These are phyloP conservation scores for Didymosphaeria variabile DNA, from an alignment of 2,329 filamentous ascomycete species.

Conservation along the genomic window DNA sequence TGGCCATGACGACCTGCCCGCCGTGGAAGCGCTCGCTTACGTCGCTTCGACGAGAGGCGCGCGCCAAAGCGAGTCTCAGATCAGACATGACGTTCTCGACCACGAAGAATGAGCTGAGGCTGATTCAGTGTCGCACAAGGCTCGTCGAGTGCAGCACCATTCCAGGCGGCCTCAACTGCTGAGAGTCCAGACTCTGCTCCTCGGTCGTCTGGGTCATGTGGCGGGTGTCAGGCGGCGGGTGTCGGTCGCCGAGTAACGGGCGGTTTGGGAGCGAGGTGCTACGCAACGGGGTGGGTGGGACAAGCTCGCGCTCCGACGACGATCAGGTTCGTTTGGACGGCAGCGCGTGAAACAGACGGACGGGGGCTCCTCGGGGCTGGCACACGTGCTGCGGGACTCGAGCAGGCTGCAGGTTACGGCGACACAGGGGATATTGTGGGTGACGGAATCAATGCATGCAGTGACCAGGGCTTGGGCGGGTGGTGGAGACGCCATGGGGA, in stretches of 20 bases:
- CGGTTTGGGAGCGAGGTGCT: too few relatives aligned
- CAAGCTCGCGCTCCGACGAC: too few relatives aligned
- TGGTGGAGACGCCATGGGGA: slow-evolving; percentile 3
- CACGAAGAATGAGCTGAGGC: neutral
- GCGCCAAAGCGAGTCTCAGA: neutral
- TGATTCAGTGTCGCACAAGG: neutral
- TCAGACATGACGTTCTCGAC: slow-evolving; percentile 3
- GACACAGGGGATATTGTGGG: slow-evolving; percentile 8
- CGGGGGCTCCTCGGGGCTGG: neutral
- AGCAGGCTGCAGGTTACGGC: slow-evolving; percentile 4
- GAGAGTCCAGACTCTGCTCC: neutral
- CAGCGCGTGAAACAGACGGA: neutral
- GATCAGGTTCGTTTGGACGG: too few relatives aligned
- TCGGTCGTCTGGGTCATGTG: too few relatives aligned
- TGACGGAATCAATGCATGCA: slow-evolving; percentile 4
- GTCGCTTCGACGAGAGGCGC: neutral
- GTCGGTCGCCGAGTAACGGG: too few relatives aligned
- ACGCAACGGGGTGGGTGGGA: too few relatives aligned
- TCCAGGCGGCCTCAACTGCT: neutral
- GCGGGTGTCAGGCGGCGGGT: too few relatives aligned
- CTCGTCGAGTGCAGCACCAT: neutral
- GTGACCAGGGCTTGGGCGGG: slow-evolving; percentile 9
- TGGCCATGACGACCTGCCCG: neutral
- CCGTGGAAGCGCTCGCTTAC: neutral
- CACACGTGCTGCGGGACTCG: slow-evolving; percentile 18